Base-by-base conservation (phyloP, 2,329 filamentous ascomycete genomes). In the Cladosporium sp. region DNA sequence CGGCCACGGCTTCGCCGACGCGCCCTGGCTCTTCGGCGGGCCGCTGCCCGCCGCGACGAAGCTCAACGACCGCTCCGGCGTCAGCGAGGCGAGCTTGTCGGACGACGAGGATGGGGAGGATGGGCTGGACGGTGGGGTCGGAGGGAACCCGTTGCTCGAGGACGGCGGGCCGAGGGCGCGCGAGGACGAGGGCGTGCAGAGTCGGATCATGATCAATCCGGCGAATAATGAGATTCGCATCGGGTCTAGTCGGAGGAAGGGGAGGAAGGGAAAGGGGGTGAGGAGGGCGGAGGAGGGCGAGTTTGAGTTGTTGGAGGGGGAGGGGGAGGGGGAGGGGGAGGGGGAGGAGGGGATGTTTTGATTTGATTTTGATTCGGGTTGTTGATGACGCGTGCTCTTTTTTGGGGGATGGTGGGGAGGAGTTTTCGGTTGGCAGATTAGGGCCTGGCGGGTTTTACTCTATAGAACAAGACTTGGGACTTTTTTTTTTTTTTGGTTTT, bases 11-110 rank as follows among this genome's bases (percentile, higher is more conserved):
- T 33, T 53, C 10, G 33, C 49, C 4, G 51, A 59, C n/a, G 52
- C 60, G 28, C 49, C 58, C 13, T 68, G 66, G 66, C 49, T 59
- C 5, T 68, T 68, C 40, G 64, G 66, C 16, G 61, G 58, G n/a
- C 43, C 55, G 8, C 54, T 68, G 8, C 63, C 63, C 14, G 14
- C 59, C 4, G 58, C 59, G 43, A 52, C 55, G 7, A 66, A 64
- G 48, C 56, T 67, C 13, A 68, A 66, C 41, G 64, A 65, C 28
- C 55, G 51, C 3, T 50, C 56, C 13, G 41, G 48, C 14, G 43
- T 13, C 22, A 45, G 42, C 43, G 42, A 52, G 9, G 33, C 34
- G 4, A 44, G 43, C 16, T 28, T 52, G 3, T 45, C 49, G 3
- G 46, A 49, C 16, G 38, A 43, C 1, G 46, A 49, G 11, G 43